Conservation (phyloP, 176 grass and related monocot species). For the Puya raimondii region DNA sequence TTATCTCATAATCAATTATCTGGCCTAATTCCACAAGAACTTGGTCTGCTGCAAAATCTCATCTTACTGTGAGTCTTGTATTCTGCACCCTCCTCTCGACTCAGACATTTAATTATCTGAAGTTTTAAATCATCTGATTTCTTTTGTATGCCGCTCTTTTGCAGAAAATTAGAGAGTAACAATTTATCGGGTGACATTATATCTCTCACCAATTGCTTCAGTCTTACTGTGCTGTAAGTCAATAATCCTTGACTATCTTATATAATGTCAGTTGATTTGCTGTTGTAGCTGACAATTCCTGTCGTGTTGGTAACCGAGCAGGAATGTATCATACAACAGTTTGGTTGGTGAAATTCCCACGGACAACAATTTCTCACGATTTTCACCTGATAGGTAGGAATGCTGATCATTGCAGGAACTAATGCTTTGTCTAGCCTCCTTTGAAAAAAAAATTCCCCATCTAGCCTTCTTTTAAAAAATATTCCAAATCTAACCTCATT, state of each 20-base stretch:
- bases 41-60: constrained; percentile 77
- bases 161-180: constrained; percentile 79
- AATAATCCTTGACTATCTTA: constrained; percentile 4
- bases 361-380: constrained; percentile 83
- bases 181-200: constrained; percentile 81
- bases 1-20: constrained; percentile 52
- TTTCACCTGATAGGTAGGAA: constrained; percentile 65
- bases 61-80: constrained; percentile 55
- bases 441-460: no score
- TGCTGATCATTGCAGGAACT: background rate
- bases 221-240: constrained; percentile 73
- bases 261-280: constrained; percentile 4
- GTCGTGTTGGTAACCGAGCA: constrained; percentile 17
- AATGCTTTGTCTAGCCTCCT: no score
- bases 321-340: constrained; percentile 91
- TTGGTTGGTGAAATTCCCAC: constrained; percentile 69
- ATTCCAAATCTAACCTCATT: no score
- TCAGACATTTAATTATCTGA: background rate
- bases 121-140: background rate
- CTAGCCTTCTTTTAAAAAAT: no score
- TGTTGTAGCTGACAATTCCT: background rate
- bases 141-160: constrained; percentile 8
- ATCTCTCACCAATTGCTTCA: constrained; percentile 74
- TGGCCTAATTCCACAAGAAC: constrained; percentile 67
- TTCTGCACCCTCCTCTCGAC: background rate